These are phyloP conservation scores for Gnaphalium uliginosum DNA, from an alignment of 129 eudicot genomes.

Conservation along the genomic window DNA sequence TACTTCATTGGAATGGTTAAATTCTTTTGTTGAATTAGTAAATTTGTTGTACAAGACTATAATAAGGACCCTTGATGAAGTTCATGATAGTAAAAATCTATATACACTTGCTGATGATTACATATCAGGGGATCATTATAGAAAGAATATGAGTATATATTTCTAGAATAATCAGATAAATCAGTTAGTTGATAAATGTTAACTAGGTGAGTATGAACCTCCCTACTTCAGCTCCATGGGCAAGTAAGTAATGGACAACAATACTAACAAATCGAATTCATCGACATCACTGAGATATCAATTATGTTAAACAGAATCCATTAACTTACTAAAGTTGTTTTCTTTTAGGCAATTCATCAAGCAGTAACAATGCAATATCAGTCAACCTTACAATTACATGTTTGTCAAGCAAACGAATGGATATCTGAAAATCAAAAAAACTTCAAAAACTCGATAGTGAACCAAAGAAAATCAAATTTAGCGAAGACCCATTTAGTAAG, in stretches of 20 bases:
- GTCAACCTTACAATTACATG: slow-evolving; percentile 42
- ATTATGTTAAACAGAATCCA: slow-evolving; percentile 39
- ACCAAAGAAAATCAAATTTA: slow-evolving; percentile 30
- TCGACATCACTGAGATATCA: slow-evolving; percentile 29
- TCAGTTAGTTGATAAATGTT: slow-evolving; percentile 38
- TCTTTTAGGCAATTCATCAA: slow-evolving; percentile 37
- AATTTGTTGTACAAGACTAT: slow-evolving; percentile 22
- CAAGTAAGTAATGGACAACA: neutral
- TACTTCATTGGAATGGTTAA: slow-evolving; percentile 32
- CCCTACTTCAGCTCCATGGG: slow-evolving; percentile 55
- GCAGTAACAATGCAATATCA: slow-evolving; percentile 35
- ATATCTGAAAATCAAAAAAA: slow-evolving; percentile 12
- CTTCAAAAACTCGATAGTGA: neutral
- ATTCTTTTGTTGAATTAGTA: slow-evolving; percentile 20
- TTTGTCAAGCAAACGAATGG: slow-evolving; percentile 13
- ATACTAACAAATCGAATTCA: slow-evolving; percentile 38
- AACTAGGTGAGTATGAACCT: slow-evolving; percentile 18
- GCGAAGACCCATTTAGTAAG: slow-evolving; percentile 62
- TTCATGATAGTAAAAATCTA: slow-evolving; percentile 40
- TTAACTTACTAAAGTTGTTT: slow-evolving; percentile 22
- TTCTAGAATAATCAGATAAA: slow-evolving; percentile 44
- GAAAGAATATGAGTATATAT: slow-evolving; percentile 30
- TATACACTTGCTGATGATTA: slow-evolving; percentile 38
- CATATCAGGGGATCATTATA: slow-evolving; percentile 38
- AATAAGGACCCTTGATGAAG: slow-evolving; percentile 43